Evolutionary conservation across 2,329 filamentous ascomycete genomes (phyloP).

Genomic region (Phaeophleospora eucalypticola): DNA sequence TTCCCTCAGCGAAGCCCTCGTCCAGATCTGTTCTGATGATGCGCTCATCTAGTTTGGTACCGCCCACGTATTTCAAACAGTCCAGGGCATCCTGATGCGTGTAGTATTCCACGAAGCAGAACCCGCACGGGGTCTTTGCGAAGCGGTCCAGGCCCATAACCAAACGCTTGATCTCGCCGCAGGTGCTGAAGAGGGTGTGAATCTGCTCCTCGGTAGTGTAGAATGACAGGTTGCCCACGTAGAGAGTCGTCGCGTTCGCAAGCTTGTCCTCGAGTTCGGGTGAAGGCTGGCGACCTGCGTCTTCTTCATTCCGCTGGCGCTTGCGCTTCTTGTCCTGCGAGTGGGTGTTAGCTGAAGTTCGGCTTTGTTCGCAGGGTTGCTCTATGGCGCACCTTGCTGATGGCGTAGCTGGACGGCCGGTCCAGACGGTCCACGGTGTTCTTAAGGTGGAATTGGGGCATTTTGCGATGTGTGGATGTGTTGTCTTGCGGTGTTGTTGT

Average conservation of each 20-base stretch:
- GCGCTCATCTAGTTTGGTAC: constrained; percentile 95
- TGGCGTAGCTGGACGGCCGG: constrained; percentile 90
- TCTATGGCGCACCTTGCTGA: constrained; percentile 63
- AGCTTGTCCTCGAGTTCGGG: constrained; percentile 71
- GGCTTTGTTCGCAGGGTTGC: background rate
- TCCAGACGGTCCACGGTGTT: constrained; percentile 89
- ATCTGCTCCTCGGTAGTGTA: constrained; percentile 95
- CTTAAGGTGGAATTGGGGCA: constrained; percentile 47
- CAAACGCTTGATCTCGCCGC: constrained; percentile 95
- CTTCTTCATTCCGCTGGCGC: constrained; percentile 54
- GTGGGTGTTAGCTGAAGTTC: constrained; percentile 2
- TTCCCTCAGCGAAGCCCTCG: constrained; percentile 90
- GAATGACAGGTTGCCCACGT: constrained; percentile 87
- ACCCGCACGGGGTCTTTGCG: constrained; percentile 96
- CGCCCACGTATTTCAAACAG: constrained; percentile 97
- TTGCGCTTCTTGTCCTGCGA: constrained; percentile 67
- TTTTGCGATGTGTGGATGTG: constrained; percentile 28
- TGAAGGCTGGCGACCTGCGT: constrained; percentile 43
- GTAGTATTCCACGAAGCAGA: constrained; percentile 99
- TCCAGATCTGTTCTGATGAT: constrained; percentile 94
- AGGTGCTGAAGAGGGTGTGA: constrained; percentile 63
- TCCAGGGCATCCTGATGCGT: constrained; percentile 95
- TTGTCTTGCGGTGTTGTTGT: constrained; percentile 2
- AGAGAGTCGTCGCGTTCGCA: constrained; percentile 85
- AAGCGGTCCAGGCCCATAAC: constrained; percentile 97